Base-by-base conservation (phyloP, 306 rosid genomes). In the Vachellia collinsii region DNA sequence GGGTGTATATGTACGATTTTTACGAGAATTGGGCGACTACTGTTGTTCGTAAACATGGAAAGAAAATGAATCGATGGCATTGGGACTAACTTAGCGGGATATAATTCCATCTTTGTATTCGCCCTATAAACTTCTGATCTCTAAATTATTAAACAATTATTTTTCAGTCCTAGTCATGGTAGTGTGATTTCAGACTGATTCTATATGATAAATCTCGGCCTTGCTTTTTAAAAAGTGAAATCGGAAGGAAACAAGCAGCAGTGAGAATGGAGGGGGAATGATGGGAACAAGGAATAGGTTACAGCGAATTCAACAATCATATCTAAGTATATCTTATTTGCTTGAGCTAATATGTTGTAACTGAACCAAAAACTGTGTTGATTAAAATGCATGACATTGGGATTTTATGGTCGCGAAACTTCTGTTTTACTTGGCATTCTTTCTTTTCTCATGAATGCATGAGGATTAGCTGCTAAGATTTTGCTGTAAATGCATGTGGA, bases 41-140 rank as follows among this genome's bases (percentile, higher is more conserved):
- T 20, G 8, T 41, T 41, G 39, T 59, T 0, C 19, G n/a, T 23
- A 54, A 75, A 23, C 42, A 7, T 58, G 79, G 17, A 42, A 58
- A 58, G 48, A 79, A 81, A 66, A 81, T 81, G 79, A 46, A 25
- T 53, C 29, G 25, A 74, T 79, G 56, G 16, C n/a, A 58, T 43
- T 65, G 63, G 36, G 36, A 3, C 8, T 23, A 44, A 62, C 63
- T 25, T 69, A 16, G 63, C 8, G 41, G 71, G 65, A 25, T 46
- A 46, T 36, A 59, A 23, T 50, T n/a, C 4, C 4, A 4, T 78
- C 8, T 61, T 9, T 47, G 42, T 56, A 4, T 23, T 39, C 46
- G 4, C 17, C 11, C 72, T 13, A 11, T 76, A 38, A 76, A 36
- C 22, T 2, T 77, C 61, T 19, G 47, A 51, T 76, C 29, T 8